phyloP scores from a whole-genome alignment of 1,284 basidiomycete species.

The Fomitopsis betulina region DNA sequence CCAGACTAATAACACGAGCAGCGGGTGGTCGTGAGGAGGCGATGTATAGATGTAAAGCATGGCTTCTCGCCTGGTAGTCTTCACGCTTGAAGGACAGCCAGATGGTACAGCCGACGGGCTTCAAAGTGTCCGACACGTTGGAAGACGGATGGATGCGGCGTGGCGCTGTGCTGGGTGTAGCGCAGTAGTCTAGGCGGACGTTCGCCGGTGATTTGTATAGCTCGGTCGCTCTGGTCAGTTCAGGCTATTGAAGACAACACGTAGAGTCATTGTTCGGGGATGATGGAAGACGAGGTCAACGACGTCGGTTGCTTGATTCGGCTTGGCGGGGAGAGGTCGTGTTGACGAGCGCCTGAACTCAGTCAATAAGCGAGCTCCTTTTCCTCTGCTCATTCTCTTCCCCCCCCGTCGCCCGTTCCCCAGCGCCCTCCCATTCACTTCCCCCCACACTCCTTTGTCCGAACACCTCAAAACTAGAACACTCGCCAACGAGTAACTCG shows the following conservation, averaged over 20 bases:
- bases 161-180: too few species aligned
- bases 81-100: too few species aligned
- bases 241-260: too few species aligned
- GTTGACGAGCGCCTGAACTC: background rate
- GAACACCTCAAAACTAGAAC: slow-evolving; percentile 1
- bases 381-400: slow-evolving; percentile 1
- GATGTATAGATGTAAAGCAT: too few species aligned
- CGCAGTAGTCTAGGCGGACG: too few species aligned
- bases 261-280: background rate
- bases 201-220: background rate
- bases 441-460: slow-evolving; percentile 18
- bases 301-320: background rate
- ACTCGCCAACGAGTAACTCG: background rate
- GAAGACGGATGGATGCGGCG: too few species aligned
- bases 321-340: background rate
- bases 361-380: slow-evolving; percentile 6
- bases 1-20: too few species aligned
- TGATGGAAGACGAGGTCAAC: background rate
- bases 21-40: too few species aligned
- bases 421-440: slow-evolving; percentile 15
- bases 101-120: too few species aligned
- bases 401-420: slow-evolving; percentile 1
- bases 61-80: too few species aligned
- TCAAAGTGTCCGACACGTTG: too few species aligned
- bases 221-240: too few species aligned